A percentile compares a stretch with the other conserved stretches of the same genome.
phyloP scores from a whole-genome alignment of 306 rosid species.

The Inga oerstediana region DNA sequence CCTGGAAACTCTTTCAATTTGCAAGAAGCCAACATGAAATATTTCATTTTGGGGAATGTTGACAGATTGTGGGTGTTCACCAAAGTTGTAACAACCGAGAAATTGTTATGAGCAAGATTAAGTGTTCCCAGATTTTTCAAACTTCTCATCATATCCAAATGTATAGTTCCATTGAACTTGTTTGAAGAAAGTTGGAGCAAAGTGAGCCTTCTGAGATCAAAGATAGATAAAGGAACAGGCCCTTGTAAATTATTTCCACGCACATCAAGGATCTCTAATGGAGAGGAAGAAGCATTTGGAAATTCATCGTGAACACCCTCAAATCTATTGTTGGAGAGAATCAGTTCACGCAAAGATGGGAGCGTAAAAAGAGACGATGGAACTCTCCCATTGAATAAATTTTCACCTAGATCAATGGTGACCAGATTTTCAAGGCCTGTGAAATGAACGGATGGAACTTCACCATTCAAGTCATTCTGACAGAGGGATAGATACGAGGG shows the following conservation, averaged over 20 bases:
- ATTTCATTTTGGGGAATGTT: neutral
- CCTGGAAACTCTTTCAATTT: slow-evolving; percentile 30
- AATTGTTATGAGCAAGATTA: slow-evolving; percentile 49
- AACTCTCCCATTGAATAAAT: slow-evolving; percentile 37
- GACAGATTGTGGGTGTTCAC: neutral
- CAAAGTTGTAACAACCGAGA: neutral
- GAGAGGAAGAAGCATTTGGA: neutral
- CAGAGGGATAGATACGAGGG: slow-evolving; percentile 31
- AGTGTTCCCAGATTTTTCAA: slow-evolving; percentile 31
- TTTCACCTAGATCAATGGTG: slow-evolving; percentile 16
- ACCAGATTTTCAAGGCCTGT: slow-evolving; percentile 24
- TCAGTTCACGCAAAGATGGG: slow-evolving; percentile 21
- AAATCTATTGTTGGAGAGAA: slow-evolving; percentile 26
- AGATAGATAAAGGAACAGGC: slow-evolving; percentile 37
- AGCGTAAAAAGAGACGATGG: slow-evolving; percentile 30
- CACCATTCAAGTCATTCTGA: slow-evolving; percentile 23
- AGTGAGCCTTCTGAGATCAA: slow-evolving; percentile 25
- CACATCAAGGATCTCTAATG: slow-evolving; percentile 41
- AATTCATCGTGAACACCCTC: slow-evolving; percentile 33
- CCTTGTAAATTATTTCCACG: slow-evolving; percentile 49
- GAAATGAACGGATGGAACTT: slow-evolving; percentile 14
- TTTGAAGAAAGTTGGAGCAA: slow-evolving; percentile 45
- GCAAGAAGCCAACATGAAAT: slow-evolving; percentile 43
- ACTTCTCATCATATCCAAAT: slow-evolving; percentile 7
- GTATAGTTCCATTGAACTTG: slow-evolving; percentile 49